Conservation (phyloP, 305 asterid genomes). For the Solanum aculeatissimum region DNA sequence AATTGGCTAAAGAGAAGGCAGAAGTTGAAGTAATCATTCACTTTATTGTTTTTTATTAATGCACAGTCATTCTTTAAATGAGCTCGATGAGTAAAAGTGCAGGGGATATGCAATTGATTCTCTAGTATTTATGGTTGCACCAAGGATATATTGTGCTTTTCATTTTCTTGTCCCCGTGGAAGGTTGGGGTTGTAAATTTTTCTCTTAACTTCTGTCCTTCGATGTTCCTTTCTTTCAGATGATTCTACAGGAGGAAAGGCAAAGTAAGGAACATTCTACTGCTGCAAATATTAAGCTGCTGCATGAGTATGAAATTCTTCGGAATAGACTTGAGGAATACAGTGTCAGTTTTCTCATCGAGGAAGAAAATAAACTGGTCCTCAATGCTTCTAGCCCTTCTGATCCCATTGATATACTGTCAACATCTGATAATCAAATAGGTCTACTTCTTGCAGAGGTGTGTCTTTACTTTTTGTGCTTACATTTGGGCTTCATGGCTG, state of each 20-base stretch:
- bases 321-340: slow-evolving; percentile 47
- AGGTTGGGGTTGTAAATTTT: background rate
- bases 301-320: slow-evolving; percentile 43
- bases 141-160: background rate
- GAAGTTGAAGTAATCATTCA: slow-evolving; percentile 32
- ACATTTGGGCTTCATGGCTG: background rate
- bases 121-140: background rate
- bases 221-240: slow-evolving; percentile 18
- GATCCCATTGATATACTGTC: slow-evolving; percentile 36
- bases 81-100: background rate
- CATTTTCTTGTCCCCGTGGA: background rate
- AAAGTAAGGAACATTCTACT: slow-evolving; percentile 22
- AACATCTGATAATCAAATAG: slow-evolving; percentile 33
- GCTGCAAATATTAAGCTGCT: slow-evolving; percentile 43
- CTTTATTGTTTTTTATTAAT: background rate
- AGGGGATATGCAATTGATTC: background rate
- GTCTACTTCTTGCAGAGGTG: slow-evolving; percentile 55
- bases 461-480: background rate
- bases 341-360: slow-evolving; percentile 25
- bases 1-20: slow-evolving; percentile 30
- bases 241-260: slow-evolving; percentile 34
- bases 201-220: background rate
- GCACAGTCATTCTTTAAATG: background rate
- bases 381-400: slow-evolving; percentile 30
- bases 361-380: slow-evolving; percentile 31